Percentiles rank a stretch among this genome's conserved stretches.
Conservation (phyloP, 164 flowering plant species). For the Vitis riparia region DNA sequence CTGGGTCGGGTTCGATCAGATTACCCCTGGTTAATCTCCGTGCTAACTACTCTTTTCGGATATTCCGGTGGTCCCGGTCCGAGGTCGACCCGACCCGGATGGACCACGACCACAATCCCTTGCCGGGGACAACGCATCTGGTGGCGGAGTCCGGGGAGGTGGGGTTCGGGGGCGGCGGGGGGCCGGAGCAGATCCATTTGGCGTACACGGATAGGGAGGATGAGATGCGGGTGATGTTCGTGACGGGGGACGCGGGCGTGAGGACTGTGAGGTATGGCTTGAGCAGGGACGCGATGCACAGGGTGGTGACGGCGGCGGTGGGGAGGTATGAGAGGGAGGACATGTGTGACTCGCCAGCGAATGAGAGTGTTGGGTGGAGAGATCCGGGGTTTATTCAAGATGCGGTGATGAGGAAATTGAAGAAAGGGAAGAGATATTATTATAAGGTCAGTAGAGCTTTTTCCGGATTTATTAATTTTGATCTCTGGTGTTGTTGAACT, state of each 20-base stretch:
- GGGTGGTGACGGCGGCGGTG: constrained; percentile 46
- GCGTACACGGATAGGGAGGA: constrained; percentile 56
- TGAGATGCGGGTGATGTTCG: constrained; percentile 93
- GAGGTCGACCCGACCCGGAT: constrained; percentile 44
- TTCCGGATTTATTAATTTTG: background rate
- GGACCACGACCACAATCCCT: constrained; percentile 82
- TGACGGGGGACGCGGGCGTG: constrained; percentile 55
- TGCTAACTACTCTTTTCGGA: constrained; percentile 74
- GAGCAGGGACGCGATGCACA: constrained; percentile 29
- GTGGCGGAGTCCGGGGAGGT: constrained; percentile 48
- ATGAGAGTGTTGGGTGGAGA: constrained; percentile 83
- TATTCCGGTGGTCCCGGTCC: constrained; percentile 68
- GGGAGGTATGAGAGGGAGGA: constrained; percentile 80
- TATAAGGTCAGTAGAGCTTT: constrained; percentile 56
- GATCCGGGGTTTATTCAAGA: constrained; percentile 89
- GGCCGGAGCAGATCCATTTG: constrained; percentile 89
- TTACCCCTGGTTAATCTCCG: constrained; percentile 78
- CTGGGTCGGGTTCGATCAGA: constrained; percentile 71
- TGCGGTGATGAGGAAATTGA: constrained; percentile 69
- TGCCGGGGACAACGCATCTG: constrained; percentile 71
- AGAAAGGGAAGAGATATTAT: constrained; percentile 65
- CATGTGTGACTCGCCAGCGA: constrained; percentile 90
- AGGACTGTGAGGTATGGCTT: constrained; percentile 64
- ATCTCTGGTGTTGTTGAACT: background rate
- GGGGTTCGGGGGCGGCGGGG: constrained; percentile 40